Evolutionary conservation across 495 filamentous ascomycete genomes (phyloP).

Genomic region (Aspergillus sparsus): DNA sequence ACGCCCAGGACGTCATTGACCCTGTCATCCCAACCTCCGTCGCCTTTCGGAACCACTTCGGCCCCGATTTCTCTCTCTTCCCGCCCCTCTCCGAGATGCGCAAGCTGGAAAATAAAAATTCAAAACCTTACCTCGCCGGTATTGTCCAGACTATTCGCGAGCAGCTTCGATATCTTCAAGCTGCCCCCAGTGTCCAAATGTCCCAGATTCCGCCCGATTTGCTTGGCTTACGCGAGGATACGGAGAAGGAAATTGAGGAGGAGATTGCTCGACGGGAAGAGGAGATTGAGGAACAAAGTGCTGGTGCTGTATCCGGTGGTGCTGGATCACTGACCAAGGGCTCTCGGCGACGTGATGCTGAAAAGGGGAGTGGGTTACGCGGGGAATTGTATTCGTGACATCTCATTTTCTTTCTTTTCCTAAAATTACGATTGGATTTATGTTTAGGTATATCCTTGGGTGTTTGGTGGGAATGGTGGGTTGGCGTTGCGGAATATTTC

Average conservation of each 20-base stretch:
- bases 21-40: conserved; percentile 69
- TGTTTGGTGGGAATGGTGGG: conserved; percentile 9
- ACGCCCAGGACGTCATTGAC: conserved; percentile 68
- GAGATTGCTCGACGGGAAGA: conserved; percentile 64
- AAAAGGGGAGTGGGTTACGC: conserved; percentile 41
- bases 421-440: conserved; percentile 1
- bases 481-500: conserved; percentile 11
- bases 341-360: conserved; percentile 43
- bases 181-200: conserved; percentile 85
- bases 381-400: conserved; percentile 45
- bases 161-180: conserved; percentile 81
- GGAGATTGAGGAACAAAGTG: conserved; percentile 41
- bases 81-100: conserved; percentile 71
- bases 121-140: conserved; percentile 69
- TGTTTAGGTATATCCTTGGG: conserved; percentile 13
- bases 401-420: conserved; percentile 13
- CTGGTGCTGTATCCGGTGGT: conserved; percentile 28
- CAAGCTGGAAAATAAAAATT: conserved; percentile 75
- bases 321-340: conserved; percentile 13
- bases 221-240: conserved; percentile 69
- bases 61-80: conserved; percentile 75
- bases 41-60: conserved; percentile 78
- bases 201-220: conserved; percentile 78
- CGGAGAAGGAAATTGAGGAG: conserved; percentile 76
- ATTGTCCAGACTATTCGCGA: conserved; percentile 75